Percentiles rank a stretch among this genome's conserved stretches.
These are phyloP conservation scores for Chalciporus pseudorubinellus DNA, from an alignment of 768 basidiomycete genomes.

Conservation along the genomic window DNA sequence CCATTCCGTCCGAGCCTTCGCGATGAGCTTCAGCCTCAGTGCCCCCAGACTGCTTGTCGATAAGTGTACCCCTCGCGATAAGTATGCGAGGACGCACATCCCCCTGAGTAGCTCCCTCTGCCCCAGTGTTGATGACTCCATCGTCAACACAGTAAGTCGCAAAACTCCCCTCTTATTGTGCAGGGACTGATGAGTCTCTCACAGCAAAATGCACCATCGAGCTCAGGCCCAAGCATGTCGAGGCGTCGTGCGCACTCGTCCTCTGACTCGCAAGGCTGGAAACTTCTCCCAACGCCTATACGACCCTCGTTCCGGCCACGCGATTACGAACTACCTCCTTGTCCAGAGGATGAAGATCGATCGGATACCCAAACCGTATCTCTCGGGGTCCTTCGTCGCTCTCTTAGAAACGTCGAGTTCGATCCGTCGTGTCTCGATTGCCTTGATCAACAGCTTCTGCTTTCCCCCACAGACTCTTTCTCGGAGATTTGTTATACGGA, in stretches of 20 bases:
- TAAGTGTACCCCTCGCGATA: slow-evolving; percentile 35
- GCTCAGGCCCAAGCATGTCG: slow-evolving; percentile 4
- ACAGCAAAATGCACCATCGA: slow-evolving; percentile 20
- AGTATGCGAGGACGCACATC: slow-evolving; percentile 32
- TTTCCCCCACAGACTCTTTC: slow-evolving; percentile 40
- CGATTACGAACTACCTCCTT: slow-evolving; percentile 31
- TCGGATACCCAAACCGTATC: slow-evolving; percentile 27
- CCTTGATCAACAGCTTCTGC: slow-evolving; percentile 43
- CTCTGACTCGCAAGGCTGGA: slow-evolving; percentile 34
- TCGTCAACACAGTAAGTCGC: slow-evolving; percentile 20
- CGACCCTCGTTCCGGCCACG: slow-evolving; percentile 34
- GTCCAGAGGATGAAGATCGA: slow-evolving; percentile 27
- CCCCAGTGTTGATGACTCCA: slow-evolving; percentile 29
- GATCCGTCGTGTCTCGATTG: slow-evolving; percentile 40
- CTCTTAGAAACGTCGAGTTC: slow-evolving; percentile 37
- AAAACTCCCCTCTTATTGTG: background rate
- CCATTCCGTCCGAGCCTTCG: background rate
- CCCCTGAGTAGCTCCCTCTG: slow-evolving; percentile 26
- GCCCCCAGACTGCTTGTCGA: slow-evolving; percentile 31
- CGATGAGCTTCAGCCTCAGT: slow-evolving; percentile 14
- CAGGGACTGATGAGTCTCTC: background rate
- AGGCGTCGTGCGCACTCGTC: slow-evolving; percentile 33
- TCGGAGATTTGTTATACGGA: slow-evolving; percentile 42
- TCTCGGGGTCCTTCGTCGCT: slow-evolving; percentile 34
- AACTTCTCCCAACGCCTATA: slow-evolving; percentile 31